phyloP scores from a whole-genome alignment of 1,284 basidiomycete species.

The Gymnopus androsaceus region DNA sequence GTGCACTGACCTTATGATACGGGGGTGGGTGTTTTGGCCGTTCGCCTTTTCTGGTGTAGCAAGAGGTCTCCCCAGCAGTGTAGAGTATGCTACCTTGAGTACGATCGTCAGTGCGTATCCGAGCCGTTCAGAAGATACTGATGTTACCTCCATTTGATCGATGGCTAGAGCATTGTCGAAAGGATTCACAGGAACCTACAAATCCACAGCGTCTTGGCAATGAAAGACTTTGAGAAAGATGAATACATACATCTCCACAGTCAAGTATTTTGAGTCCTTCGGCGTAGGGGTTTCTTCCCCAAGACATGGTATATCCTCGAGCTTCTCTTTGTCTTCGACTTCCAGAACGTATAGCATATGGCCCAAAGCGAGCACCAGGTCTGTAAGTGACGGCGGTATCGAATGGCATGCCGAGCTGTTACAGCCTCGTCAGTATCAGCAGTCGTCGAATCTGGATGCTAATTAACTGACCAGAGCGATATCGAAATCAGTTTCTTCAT shows the following conservation, averaged over 20 bases:
- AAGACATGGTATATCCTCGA: conserved; percentile 64
- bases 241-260: conserved; percentile 68
- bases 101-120: no score
- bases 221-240: not conserved
- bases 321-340: conserved; percentile 63
- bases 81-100: conserved; percentile 75
- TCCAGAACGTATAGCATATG: conserved; percentile 77
- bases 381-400: conserved; percentile 75
- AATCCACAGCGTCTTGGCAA: not conserved
- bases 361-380: conserved; percentile 82
- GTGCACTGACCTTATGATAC: conserved; percentile 58
- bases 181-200: conserved; percentile 65
- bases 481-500: conserved; percentile 57
- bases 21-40: conserved; percentile 61
- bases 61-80: conserved; percentile 60
- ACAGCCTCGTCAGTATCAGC: no score
- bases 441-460: no score
- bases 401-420: conserved; percentile 83
- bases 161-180: conserved; percentile 77
- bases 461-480: no score
- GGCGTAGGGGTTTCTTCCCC: conserved; percentile 69
- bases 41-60: conserved; percentile 32
- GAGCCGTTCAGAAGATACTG: conserved; percentile 74
- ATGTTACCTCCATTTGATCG: conserved; percentile 80
- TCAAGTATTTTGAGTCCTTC: conserved; percentile 66